Evolutionary conservation across 2,329 filamentous ascomycete species (phyloP), one percentile per base, ranked within the genome.

Genomic region (Fusarium austroafricanum): DNA sequence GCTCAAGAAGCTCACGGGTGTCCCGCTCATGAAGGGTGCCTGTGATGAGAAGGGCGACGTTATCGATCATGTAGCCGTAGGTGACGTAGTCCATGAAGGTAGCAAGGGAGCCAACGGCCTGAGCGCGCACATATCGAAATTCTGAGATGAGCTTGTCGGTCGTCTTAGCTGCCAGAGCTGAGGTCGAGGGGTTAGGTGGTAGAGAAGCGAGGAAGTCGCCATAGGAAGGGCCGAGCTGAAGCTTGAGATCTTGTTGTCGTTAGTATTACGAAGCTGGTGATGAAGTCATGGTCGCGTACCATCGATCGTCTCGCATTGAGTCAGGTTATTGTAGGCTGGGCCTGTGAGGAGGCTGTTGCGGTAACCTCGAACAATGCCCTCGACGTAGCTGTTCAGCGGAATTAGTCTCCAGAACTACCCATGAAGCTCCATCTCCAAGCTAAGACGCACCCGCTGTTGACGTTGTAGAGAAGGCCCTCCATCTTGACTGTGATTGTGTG

Each of bases 21-120:
- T 99, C 96, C 78, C 96, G 89, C 83, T 99, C 96, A 82, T 99
- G 96, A 29, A 99, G 87, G 14, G 96, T 99, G 66, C 96, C 96
- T 21, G 96, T 99, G 80, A 99, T 99, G 75, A 99, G 89, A 39
- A 99, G 90, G 38, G 96, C 96, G 53, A 99, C 94, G 75, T 99
- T 99, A 83, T 99, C 96, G 81, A 99, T 99, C 96, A 99, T 99
- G 86, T 99, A 99, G 66, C 94, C 95, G 79, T 99, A 99, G 2
- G 96, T 99, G 65, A 99, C 85, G 81, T 97, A 99, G 80, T 98
- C 94, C 88, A 99, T 94, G 80, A 99, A 99, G 78, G 93, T 94
- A 67, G 94, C 91, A 37, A 97, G 89, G 2, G 94, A 93, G 17
- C 96, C 96, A 3, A 93, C 93, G 28, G 95, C 92, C 77, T 99